Conservation (phyloP, 176 grass and related monocot genomes). For the Secale cereale region DNA sequence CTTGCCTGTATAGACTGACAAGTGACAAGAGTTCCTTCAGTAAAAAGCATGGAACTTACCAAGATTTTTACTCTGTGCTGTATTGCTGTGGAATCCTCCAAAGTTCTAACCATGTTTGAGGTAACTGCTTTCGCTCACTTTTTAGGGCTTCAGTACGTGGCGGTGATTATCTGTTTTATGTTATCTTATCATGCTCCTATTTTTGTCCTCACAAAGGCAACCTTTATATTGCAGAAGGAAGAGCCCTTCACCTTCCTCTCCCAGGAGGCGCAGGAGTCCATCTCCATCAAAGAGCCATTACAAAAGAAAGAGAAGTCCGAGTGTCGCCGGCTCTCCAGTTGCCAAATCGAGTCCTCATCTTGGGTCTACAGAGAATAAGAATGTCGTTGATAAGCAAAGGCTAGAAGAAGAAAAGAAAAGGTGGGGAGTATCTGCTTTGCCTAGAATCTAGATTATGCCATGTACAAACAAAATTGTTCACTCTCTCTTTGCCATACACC, state of each 20-base stretch:
- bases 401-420: constrained; percentile 99
- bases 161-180: constrained; percentile 25
- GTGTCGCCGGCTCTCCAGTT: constrained; percentile 40
- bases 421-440: constrained; percentile 61
- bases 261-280: constrained; percentile 48
- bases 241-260: constrained; percentile 73
- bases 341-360: constrained; percentile 42
- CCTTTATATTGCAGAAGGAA: constrained; percentile 58
- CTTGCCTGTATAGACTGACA: constrained; percentile 42
- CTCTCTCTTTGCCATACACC: not conserved
- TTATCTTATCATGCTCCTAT: constrained; percentile 8
- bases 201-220: constrained; percentile 26
- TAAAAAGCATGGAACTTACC: constrained; percentile 56
- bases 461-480: constrained; percentile 10
- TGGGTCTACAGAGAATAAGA: constrained; percentile 51
- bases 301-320: constrained; percentile 72
- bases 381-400: constrained; percentile 66
- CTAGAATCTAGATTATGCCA: constrained; percentile 13
- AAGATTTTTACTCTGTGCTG: constrained; percentile 58
- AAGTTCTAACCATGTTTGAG: constrained; percentile 54
- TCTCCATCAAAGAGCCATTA: constrained; percentile 56
- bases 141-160: constrained; percentile 27
- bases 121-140: constrained; percentile 46
- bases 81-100: constrained; percentile 49
- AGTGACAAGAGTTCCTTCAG: constrained; percentile 36